phyloP scores from a whole-genome alignment of 1,284 basidiomycete genomes.

The Schizophyllum amplum region DNA sequence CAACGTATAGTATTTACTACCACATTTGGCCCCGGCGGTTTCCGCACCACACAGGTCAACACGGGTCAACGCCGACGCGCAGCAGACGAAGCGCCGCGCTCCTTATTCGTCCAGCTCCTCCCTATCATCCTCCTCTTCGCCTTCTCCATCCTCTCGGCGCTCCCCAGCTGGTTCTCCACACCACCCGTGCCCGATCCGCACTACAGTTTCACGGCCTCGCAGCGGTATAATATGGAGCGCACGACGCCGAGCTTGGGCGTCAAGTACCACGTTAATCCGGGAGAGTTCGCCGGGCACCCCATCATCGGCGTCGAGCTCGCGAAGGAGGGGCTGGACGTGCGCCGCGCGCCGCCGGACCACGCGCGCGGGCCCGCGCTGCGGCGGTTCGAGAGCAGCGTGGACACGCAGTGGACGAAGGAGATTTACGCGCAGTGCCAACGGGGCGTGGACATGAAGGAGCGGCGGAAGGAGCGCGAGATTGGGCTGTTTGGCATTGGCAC shows the following conservation, averaged over 20 bases:
- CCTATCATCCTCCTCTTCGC: conserved; percentile 80
- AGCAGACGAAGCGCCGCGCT: conserved; percentile 44
- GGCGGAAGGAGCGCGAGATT: conserved; percentile 64
- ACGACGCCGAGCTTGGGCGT: conserved; percentile 64
- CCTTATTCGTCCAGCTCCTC: conserved; percentile 74
- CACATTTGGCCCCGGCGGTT: conserved; percentile 70
- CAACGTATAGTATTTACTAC: conserved; percentile 54
- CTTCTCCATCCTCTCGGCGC: conserved; percentile 79
- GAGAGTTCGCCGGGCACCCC: conserved; percentile 74
- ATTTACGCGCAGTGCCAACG: conserved; percentile 66
- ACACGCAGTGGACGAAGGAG: conserved; percentile 62
- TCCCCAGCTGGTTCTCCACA: conserved; percentile 71
- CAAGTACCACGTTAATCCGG: conserved; percentile 80
- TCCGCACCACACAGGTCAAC: conserved; percentile 55
- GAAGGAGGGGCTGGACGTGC: conserved; percentile 35
- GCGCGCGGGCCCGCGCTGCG: conserved; percentile 32
- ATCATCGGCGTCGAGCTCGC: conserved; percentile 64
- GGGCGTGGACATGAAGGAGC: conserved; percentile 54
- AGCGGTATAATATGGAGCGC: conserved; percentile 56
- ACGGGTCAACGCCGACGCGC: conserved; percentile 16
- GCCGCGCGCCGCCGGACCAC: conserved; percentile 8
- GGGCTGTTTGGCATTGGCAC: conserved; percentile 87
- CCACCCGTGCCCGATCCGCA: conserved; percentile 69
- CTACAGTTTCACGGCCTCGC: conserved; percentile 63
- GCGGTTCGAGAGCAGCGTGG: conserved; percentile 64